Evolutionary conservation across 495 filamentous ascomycete genomes (phyloP), one percentile per base, ranked within the genome.

Genomic region (Friedmanniomyces simplex): DNA sequence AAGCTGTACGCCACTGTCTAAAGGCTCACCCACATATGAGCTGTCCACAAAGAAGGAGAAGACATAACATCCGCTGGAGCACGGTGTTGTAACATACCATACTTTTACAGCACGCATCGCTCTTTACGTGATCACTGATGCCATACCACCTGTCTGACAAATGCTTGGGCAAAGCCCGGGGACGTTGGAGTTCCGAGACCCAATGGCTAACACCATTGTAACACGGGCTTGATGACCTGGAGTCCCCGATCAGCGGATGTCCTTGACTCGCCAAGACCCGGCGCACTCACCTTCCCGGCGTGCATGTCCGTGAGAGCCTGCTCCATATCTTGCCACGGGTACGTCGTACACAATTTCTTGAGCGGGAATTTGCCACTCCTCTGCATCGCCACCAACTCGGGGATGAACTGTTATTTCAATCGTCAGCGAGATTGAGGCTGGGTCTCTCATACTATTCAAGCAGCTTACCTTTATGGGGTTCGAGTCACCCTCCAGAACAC

Each of bases 361-460:
- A 60, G 22, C 2, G 57, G 57, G 24, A 60, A 60, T 5, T 55
- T 21, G 24, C 57, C 57, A 26, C n/a, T 34, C 36, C 42, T 48
- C 34, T 60, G 57, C 57, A 60, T 60, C 21, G 55, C 52, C 12
- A 60, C 57, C 24, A 55, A 22, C 34, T 60, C 20, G 3, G 57
- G 57, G 45, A 60, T 50, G 51, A 48, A 60, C 57, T 55, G 18
- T n/a, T 46, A 30, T 30, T n/a, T n/a, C n/a, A n/a, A n/a, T n/a
- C n/a, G n/a, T n/a, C n/a, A n/a, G n/a, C 20, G 49, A 52, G 4
- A 32, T 55, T 30, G 11, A n/a, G 8, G 37, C 5, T 5, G 8
- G 20, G 22, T 14, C 5, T 8, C 7, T n/a, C 4, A 22, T 22
- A 14, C 6, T 24, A 6, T 14, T 50, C 20, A n/a, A 11, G 12